Conservation (phyloP, 2,329 filamentous ascomycete genomes). For the Paraphoma chrysanthemicola region DNA sequence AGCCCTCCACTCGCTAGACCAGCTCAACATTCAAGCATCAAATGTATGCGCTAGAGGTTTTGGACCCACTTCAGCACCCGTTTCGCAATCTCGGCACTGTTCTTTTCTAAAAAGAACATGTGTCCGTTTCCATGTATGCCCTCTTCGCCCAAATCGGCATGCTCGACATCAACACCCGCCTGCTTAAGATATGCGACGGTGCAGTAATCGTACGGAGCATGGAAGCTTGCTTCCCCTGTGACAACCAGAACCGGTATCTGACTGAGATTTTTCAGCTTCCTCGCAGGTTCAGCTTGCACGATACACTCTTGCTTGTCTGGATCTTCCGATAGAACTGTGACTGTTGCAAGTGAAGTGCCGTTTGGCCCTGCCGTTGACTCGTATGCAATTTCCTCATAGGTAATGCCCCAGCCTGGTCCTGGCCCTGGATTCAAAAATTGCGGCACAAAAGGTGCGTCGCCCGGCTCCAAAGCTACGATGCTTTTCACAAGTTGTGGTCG, state of each 20-base stretch:
- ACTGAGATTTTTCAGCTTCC: slow-evolving; percentile 56
- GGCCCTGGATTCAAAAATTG: too few species aligned
- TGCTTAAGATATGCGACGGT: slow-evolving; percentile 61
- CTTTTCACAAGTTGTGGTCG: too few species aligned
- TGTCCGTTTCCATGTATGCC: slow-evolving; percentile 68
- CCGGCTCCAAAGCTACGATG: too few species aligned
- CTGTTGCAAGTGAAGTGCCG: too few species aligned
- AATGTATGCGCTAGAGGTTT: not conserved
- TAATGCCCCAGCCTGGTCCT: too few species aligned
- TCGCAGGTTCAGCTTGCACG: slow-evolving; percentile 43
- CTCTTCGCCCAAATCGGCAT: slow-evolving; percentile 53
- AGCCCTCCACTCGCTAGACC: too few species aligned
- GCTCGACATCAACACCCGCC: slow-evolving; percentile 32
- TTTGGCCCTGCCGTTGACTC: too few species aligned
- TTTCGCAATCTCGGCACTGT: slow-evolving; percentile 31
- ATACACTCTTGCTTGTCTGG: slow-evolving; percentile 21
- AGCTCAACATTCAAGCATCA: too few species aligned
- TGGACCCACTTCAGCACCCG: slow-evolving; percentile 5
- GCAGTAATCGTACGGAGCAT: slow-evolving; percentile 55
- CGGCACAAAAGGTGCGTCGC: too few species aligned
- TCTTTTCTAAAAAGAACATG: slow-evolving; percentile 44
- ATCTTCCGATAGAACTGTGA: too few species aligned
- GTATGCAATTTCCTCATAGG: too few species aligned
- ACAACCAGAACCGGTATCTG: slow-evolving; percentile 57
- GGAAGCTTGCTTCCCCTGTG: slow-evolving; percentile 53